Base-by-base conservation (phyloP, 2,329 filamentous ascomycete species). In the Boeremia exigua region DNA sequence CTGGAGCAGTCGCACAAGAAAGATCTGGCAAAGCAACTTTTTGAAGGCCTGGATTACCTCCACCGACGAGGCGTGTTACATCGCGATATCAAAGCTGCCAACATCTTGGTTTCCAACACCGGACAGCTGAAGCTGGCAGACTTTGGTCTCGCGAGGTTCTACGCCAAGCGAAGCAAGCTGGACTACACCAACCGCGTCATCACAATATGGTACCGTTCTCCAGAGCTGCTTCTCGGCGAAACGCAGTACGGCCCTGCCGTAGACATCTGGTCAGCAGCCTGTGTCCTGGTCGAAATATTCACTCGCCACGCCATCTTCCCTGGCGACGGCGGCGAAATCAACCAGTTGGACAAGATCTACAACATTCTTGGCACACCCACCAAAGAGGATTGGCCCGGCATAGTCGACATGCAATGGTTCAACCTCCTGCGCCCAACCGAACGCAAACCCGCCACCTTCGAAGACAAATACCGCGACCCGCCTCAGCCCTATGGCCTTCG, bases 161-260 rank as follows among this genome's bases (percentile, higher is more conserved):
- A 96, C 71, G 91, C 92, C 30, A 99, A 99, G 74, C 88, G 89
- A 45, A 88, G 89, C 58, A 91, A 95, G 74, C 84, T 96, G 42
- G 94, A 99, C 74, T 99, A 99, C 75, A 99, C 95, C 1, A 99
- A 99, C 72, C 90, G 95, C 32, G 96, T 99, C 66, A 96, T 99
- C 72, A 99, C 95, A 2, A 97, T 99, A 63, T 99, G 96, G 96
- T 99, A 99, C 70, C 90, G 95, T 15, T 95, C 95, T 0, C 95
- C 95, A 0, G 95, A 99, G 76, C 83, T 99, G 4, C 85, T 99
- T 1, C 85, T 99, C 1, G 95, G 95, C 2, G 91, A 89, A 42
- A 86, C 91, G n/a, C 95, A 99, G 75, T 99, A 99, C 77, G 98
- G 95, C 0, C 92, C 95, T 0, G 94, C 94, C 25, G 92, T 99